phyloP scores from a whole-genome alignment of 2,329 filamentous ascomycete genomes.

The Hirsutella thompsonii region DNA sequence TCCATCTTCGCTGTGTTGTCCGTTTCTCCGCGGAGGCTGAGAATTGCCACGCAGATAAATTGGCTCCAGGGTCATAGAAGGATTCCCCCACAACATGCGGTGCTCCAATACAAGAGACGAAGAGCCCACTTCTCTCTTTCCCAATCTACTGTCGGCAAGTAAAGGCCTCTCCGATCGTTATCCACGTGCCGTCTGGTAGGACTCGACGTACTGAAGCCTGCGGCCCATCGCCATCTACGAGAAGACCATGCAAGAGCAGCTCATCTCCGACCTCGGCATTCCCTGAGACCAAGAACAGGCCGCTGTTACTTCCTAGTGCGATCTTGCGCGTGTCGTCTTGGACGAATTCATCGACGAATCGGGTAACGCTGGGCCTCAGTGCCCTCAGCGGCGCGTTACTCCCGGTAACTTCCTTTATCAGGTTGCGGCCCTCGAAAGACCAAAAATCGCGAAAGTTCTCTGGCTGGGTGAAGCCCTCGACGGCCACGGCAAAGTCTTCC shows the following conservation, averaged over 20 bases:
- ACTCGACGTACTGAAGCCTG: not conserved
- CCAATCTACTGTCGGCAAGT: too few species aligned
- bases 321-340: slow-evolving; percentile 13
- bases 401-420: slow-evolving; percentile 19
- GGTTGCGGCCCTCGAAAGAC: slow-evolving; percentile 18
- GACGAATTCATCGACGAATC: slow-evolving; percentile 13
- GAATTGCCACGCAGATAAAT: too few species aligned
- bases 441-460: slow-evolving; percentile 21
- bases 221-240: slow-evolving; percentile 9
- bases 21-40: too few species aligned
- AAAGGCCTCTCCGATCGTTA: too few species aligned
- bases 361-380: slow-evolving; percentile 13
- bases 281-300: slow-evolving; percentile 14
- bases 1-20: too few species aligned
- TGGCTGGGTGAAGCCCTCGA: slow-evolving; percentile 18
- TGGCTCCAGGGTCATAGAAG: too few species aligned
- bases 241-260: too few species aligned
- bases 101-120: too few species aligned
- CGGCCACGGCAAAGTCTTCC: slow-evolving; percentile 16
- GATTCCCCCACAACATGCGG: too few species aligned
- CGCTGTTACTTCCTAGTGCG: slow-evolving; percentile 13
- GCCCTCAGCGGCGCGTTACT: slow-evolving; percentile 9
- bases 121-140: too few species aligned
- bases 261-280: slow-evolving; percentile 14
- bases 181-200: too few species aligned